phyloP scores from a whole-genome alignment of 192 early-diverging fungal genomes.

The Phycomyces nitens region DNA sequence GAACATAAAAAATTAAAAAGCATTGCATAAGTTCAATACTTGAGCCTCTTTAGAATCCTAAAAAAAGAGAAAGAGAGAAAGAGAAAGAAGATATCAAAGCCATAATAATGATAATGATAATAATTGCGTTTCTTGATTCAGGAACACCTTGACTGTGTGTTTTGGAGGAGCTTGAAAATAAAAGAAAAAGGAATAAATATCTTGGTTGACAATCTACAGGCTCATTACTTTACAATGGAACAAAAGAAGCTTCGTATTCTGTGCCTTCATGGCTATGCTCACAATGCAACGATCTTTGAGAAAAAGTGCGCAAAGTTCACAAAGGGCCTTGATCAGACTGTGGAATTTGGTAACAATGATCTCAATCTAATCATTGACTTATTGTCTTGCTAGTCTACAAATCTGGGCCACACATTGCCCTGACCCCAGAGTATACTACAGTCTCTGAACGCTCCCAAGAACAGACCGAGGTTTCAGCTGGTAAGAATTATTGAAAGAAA shows the following conservation, averaged over 20 bases:
- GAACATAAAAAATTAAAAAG: too few relatives aligned
- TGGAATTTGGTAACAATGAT: slow-evolving; percentile 39
- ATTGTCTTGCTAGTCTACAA: slow-evolving; percentile 34
- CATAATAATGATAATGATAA: too few relatives aligned
- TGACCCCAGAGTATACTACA: slow-evolving; percentile 33
- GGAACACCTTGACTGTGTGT: too few relatives aligned
- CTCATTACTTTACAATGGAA: neutral
- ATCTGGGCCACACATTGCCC: slow-evolving; percentile 42
- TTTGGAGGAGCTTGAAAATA: too few relatives aligned
- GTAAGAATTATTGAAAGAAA: neutral
- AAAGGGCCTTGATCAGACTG: slow-evolving; percentile 40
- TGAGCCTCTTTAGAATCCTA: too few relatives aligned
- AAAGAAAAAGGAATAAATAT: too few relatives aligned
- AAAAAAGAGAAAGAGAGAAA: too few relatives aligned
- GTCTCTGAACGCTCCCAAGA: slow-evolving; percentile 34
- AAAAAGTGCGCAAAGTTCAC: slow-evolving; percentile 46
- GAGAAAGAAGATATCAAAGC: too few relatives aligned
- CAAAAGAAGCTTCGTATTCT: slow-evolving; percentile 38
- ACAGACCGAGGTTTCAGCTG: slow-evolving; percentile 34
- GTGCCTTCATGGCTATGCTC: slow-evolving; percentile 49
- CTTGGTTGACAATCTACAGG: too few relatives aligned
- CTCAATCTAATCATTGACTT: neutral
- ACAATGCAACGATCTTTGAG: slow-evolving; percentile 42
- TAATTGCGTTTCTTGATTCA: too few relatives aligned
- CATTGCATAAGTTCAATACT: too few relatives aligned